Conservation (phyloP, 139 green algal genomes). For the Deuterostichococcus epilithicus region DNA sequence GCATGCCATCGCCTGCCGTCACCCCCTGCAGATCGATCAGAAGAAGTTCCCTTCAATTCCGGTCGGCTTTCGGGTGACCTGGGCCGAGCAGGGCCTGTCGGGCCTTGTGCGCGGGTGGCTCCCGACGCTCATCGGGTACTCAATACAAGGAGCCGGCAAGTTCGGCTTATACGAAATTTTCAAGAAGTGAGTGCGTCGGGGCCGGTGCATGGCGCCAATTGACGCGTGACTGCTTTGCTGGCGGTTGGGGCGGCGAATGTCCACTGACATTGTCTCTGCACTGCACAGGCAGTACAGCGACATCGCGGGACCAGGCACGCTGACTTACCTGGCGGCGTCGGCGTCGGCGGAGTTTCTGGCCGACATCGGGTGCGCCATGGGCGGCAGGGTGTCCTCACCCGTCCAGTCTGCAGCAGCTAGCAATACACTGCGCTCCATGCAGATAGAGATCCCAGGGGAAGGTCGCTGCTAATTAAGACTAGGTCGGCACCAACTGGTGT, state of each 20-base stretch:
- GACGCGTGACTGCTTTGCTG: no score
- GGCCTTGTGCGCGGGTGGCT: constrained; percentile 81
- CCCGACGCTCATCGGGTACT: constrained; percentile 83
- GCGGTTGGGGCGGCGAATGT: no score
- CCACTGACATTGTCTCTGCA: no score
- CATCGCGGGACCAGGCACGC: constrained; percentile 76
- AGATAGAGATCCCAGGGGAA: no score
- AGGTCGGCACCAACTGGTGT: no score
- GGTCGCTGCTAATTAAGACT: no score
- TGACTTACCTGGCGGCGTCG: constrained; percentile 83
- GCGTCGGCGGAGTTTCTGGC: constrained; percentile 93
- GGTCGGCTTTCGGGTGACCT: neutral
- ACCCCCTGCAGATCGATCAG: neutral
- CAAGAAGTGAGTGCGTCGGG: constrained; percentile 36
- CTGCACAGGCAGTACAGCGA: constrained; percentile 70
- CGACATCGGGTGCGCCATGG: constrained; percentile 78
- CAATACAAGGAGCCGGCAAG: constrained; percentile 84
- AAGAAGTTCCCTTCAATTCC: constrained; percentile 8
- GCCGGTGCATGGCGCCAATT: no score
- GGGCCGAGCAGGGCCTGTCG: constrained; percentile 27
- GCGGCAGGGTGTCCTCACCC: no score
- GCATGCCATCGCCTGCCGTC: no score
- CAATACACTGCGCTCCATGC: no score
- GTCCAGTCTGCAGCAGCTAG: no score
- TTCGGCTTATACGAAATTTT: constrained; percentile 85